These are phyloP conservation scores for Penicillium coprophilum DNA, from an alignment of 495 filamentous ascomycete species.

Conservation along the genomic window DNA sequence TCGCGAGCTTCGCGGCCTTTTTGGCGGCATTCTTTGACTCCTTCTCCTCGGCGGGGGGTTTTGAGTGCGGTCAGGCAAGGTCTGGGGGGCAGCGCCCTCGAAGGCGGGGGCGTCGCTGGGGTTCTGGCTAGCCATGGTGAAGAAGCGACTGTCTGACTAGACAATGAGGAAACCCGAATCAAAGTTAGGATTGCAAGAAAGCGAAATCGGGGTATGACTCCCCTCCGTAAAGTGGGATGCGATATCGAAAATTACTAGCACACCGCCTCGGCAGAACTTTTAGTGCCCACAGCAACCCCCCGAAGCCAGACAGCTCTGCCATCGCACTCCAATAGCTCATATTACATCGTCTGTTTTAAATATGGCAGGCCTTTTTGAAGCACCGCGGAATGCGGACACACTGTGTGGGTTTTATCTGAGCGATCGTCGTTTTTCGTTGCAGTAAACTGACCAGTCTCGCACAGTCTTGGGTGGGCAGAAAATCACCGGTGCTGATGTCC, in stretches of 20 bases:
- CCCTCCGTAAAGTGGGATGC: constrained; percentile 46
- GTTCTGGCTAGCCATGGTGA: constrained; percentile 43
- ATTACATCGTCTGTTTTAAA: constrained; percentile 27
- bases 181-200: constrained; percentile 22
- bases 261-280: constrained; percentile 53
- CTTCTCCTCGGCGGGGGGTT: constrained; percentile 39
- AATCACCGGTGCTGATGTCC: constrained; percentile 91
- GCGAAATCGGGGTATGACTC: constrained; percentile 26
- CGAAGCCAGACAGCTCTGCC: constrained; percentile 36
- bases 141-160: constrained; percentile 24
- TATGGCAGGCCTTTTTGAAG: constrained; percentile 90
- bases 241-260: constrained; percentile 26
- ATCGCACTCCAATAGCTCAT: constrained; percentile 27
- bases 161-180: constrained; percentile 19
- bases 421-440: background rate
- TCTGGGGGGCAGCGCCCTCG: constrained; percentile 32
- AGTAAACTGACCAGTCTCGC: constrained; percentile 34
- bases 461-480: constrained; percentile 88
- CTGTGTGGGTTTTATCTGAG: constrained; percentile 56
- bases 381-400: constrained; percentile 81
- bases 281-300: constrained; percentile 38
- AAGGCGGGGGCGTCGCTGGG: constrained; percentile 30
- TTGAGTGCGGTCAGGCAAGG: constrained; percentile 43
- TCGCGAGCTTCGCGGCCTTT: constrained; percentile 67
- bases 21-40: constrained; percentile 71